These are phyloP conservation scores for Parathielavia hyrcaniae DNA, from an alignment of 495 filamentous ascomycete species.

Conservation along the genomic window DNA sequence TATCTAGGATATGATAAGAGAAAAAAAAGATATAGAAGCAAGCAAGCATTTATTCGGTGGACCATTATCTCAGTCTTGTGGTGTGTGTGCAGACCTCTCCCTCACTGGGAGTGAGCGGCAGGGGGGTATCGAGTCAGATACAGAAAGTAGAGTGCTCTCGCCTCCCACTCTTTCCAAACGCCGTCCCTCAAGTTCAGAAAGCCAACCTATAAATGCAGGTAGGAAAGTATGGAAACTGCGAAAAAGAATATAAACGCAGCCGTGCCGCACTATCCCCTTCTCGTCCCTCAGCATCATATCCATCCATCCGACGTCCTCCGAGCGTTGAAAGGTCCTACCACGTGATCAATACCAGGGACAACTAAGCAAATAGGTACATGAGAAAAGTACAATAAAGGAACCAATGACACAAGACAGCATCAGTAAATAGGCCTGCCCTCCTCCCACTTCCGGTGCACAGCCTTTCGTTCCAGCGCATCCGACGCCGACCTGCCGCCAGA, in stretches of 20 bases:
- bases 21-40: not conserved
- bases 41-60: not conserved
- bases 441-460: constrained; percentile 35
- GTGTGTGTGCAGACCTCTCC: not conserved
- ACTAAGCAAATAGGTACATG: constrained; percentile 6
- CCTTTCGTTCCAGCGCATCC: constrained; percentile 10
- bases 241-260: not conserved
- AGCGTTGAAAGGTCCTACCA: not conserved
- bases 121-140: not conserved
- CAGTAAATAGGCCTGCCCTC: constrained; percentile 62
- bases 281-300: not conserved
- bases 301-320: not conserved
- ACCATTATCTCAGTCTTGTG: not conserved
- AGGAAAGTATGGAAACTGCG: not conserved
- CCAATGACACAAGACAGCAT: constrained; percentile 17
- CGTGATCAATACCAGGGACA: not conserved
- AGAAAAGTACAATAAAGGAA: not conserved
- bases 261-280: not conserved
- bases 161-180: not conserved
- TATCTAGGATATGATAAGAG: not conserved
- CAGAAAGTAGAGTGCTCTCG: not conserved
- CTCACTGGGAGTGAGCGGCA: not conserved
- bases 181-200: constrained; percentile 1
- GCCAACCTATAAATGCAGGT: not conserved
- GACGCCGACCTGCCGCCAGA: constrained; percentile 13